Percentiles rank a stretch among this genome's conserved stretches.
These are phyloP conservation scores for Lichtheimia ornata DNA, from an alignment of 371 early-diverging fungal genomes.

Conservation along the genomic window DNA sequence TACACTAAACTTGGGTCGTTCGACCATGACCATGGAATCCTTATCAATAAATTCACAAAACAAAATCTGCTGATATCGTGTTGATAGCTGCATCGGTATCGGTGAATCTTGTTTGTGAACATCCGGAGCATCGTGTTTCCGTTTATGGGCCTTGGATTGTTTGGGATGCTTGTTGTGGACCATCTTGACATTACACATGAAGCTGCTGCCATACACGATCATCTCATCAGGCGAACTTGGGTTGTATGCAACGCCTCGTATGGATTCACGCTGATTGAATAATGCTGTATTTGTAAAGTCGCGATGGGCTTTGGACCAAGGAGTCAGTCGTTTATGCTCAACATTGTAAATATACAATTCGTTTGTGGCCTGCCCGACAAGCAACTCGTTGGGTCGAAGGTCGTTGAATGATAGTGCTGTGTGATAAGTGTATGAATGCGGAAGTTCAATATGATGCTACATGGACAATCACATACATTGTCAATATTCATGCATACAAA, in stretches of 20 bases:
- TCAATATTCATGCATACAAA: neutral
- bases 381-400: conserved; percentile 57
- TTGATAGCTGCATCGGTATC: conserved; percentile 65
- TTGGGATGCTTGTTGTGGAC: conserved; percentile 44
- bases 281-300: conserved; percentile 51
- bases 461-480: conserved; percentile 3
- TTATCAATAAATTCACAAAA: conserved; percentile 67
- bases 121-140: conserved; percentile 27
- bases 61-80: conserved; percentile 81
- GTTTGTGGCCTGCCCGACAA: conserved; percentile 69
- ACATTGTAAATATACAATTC: conserved; percentile 82
- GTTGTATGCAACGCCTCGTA: conserved; percentile 74
- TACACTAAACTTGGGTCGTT: conserved; percentile 81
- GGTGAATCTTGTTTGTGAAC: conserved; percentile 41
- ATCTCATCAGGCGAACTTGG: conserved; percentile 65
- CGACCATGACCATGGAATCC: conserved; percentile 80
- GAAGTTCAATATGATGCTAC: conserved; percentile 72
- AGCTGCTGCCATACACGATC: conserved; percentile 71
- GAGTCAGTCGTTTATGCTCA: conserved; percentile 64
- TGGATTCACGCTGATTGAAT: conserved; percentile 63
- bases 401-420: conserved; percentile 78
- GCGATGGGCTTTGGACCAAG: conserved; percentile 79
- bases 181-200: conserved; percentile 76
- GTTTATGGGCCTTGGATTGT: conserved; percentile 34
- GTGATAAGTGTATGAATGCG: conserved; percentile 63